phyloP scores from a whole-genome alignment of 345 rosid species.

The Euphorbia pulcherrima region DNA sequence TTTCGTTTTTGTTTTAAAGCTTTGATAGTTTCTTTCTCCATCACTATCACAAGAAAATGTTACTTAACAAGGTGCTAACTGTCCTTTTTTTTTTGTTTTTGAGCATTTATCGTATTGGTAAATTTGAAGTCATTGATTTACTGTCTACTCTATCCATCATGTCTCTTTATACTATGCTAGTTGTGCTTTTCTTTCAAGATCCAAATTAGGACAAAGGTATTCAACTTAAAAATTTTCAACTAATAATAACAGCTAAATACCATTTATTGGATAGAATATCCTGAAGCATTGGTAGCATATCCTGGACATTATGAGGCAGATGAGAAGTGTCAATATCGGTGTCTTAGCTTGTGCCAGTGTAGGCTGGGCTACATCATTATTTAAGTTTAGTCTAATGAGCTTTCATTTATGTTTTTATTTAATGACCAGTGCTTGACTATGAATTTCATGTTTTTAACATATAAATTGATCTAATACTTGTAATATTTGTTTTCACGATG shows the following conservation, averaged over 20 bases:
- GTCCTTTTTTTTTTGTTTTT: not conserved
- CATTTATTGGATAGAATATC: not conserved
- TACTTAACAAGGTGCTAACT: not conserved
- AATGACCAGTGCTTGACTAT: too few relatives aligned
- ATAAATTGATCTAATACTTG: too few relatives aligned
- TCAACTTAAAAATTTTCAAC: not conserved
- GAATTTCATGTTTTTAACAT: too few relatives aligned
- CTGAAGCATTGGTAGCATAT: not conserved
- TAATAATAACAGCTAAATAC: not conserved
- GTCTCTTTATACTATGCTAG: not conserved
- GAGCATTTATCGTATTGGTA: not conserved
- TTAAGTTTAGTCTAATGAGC: too few relatives aligned
- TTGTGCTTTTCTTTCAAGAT: not conserved
- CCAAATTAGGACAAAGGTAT: not conserved
- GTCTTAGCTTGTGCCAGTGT: too few relatives aligned
- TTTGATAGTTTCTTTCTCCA: conserved; percentile 6
- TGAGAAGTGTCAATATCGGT: too few relatives aligned
- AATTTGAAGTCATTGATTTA: not conserved
- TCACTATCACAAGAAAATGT: not conserved
- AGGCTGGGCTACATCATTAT: too few relatives aligned
- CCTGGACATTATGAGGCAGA: not conserved
- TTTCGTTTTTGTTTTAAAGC: not conserved
- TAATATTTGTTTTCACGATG: too few relatives aligned
- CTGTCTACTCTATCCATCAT: not conserved
- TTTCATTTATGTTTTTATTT: too few relatives aligned